These are phyloP conservation scores for Rhizomucor miehei DNA, from an alignment of 371 early-diverging fungal genomes.

Conservation along the genomic window DNA sequence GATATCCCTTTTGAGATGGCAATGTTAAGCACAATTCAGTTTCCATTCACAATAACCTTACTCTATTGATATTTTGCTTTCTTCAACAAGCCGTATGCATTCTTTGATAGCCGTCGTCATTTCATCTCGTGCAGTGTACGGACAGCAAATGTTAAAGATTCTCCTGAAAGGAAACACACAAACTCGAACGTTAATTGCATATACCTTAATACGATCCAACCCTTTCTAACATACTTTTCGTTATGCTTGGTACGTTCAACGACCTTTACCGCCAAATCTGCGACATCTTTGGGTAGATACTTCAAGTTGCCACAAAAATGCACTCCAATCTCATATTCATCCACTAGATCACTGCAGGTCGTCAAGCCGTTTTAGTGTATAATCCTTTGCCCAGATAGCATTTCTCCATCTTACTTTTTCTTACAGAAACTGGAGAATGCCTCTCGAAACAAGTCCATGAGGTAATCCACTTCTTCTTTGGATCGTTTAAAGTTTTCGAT, in stretches of 20 bases:
- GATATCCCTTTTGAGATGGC: slow-evolving; percentile 50
- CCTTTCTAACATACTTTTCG: slow-evolving; percentile 48
- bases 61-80: slow-evolving; percentile 50
- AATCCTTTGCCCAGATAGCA: neutral
- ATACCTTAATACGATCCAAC: no score
- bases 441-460: slow-evolving; percentile 84
- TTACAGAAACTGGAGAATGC: slow-evolving; percentile 74
- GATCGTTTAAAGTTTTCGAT: slow-evolving; percentile 97
- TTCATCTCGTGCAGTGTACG: slow-evolving; percentile 97
- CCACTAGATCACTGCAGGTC: slow-evolving; percentile 64
- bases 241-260: slow-evolving; percentile 71
- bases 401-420: slow-evolving; percentile 52
- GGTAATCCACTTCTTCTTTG: slow-evolving; percentile 82
- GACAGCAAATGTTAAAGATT: slow-evolving; percentile 91
- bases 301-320: slow-evolving; percentile 81
- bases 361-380: neutral
- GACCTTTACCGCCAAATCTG: slow-evolving; percentile 56
- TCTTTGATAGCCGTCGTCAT: slow-evolving; percentile 64
- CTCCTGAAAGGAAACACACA: slow-evolving; percentile 44
- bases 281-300: slow-evolving; percentile 58
- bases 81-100: slow-evolving; percentile 51
- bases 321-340: slow-evolving; percentile 72
- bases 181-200: neutral
- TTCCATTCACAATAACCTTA: slow-evolving; percentile 18
- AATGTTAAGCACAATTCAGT: neutral